Evolutionary conservation across 371 early-diverging fungal species (phyloP).

Genomic region (Saksenaea oblongispora): DNA sequence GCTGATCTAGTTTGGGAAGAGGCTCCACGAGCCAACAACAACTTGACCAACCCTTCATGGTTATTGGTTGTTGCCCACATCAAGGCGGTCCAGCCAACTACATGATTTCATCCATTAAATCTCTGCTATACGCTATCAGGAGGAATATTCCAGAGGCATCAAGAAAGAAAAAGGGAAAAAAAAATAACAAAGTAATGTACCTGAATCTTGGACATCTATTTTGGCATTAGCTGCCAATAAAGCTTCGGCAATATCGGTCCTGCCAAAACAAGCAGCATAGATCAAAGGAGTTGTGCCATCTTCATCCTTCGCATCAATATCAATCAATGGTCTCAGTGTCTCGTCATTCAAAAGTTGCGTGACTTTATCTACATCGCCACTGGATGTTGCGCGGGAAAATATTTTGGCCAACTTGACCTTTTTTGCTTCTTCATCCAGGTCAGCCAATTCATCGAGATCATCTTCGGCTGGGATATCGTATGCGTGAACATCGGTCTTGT

Average conservation of each 20-base stretch:
- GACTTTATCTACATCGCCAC: slow-evolving; percentile 92
- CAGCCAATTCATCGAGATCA: slow-evolving; percentile 9
- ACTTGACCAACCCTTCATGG: slow-evolving; percentile 70
- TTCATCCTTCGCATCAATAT: slow-evolving; percentile 80
- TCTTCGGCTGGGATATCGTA: slow-evolving; percentile 7
- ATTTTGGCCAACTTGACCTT: slow-evolving; percentile 49
- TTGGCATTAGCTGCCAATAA: slow-evolving; percentile 78
- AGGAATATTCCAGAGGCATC: background rate
- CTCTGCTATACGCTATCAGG: slow-evolving; percentile 7
- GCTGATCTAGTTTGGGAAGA: slow-evolving; percentile 68
- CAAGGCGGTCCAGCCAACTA: slow-evolving; percentile 94
- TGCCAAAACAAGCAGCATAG: slow-evolving; percentile 90
- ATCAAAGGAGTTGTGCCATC: slow-evolving; percentile 87
- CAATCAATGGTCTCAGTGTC: slow-evolving; percentile 53
- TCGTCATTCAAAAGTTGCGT: slow-evolving; percentile 60
- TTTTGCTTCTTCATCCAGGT: slow-evolving; percentile 45
- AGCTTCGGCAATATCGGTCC: slow-evolving; percentile 64
- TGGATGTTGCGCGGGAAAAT: slow-evolving; percentile 70
- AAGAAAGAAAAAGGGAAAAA: slow-evolving; percentile 13
- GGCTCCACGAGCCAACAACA: slow-evolving; percentile 83
- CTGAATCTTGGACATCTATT: slow-evolving; percentile 75
- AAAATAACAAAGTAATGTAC: slow-evolving; percentile 26
- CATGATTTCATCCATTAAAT: background rate
- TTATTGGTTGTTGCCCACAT: slow-evolving; percentile 95
- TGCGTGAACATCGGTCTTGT: background rate